phyloP scores from a whole-genome alignment of 176 grass and related monocot genomes.

The Hyparrhenia diplandra region DNA sequence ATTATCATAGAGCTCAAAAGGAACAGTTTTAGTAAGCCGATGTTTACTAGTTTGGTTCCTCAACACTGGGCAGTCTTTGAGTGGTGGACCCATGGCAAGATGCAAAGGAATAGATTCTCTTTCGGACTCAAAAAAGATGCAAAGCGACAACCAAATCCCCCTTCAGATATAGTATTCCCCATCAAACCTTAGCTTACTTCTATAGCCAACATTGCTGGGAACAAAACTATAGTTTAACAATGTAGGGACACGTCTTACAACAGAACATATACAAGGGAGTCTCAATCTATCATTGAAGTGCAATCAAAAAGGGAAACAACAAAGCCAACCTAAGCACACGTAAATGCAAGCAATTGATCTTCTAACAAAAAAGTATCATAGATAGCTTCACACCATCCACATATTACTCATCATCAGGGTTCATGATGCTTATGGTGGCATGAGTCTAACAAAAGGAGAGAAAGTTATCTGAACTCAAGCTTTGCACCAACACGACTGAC shows the following conservation, averaged over 20 bases:
- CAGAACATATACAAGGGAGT: not conserved
- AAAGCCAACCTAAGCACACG: not conserved
- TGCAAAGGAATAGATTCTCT: not conserved
- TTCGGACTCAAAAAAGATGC: not conserved
- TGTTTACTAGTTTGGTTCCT: not conserved
- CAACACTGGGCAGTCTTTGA: not conserved
- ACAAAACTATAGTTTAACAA: slow-evolving; percentile 1
- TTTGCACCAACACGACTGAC: too few species aligned
- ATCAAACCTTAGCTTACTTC: not conserved
- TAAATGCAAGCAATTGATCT: not conserved
- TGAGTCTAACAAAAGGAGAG: not conserved
- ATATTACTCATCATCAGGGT: not conserved
- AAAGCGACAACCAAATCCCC: not conserved
- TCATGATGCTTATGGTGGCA: not conserved
- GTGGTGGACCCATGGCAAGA: not conserved
- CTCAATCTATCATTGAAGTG: not conserved
- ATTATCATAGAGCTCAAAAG: not conserved
- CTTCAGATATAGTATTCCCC: not conserved
- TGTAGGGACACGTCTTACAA: not conserved
- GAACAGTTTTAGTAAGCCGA: not conserved
- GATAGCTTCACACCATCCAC: not conserved
- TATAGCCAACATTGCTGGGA: not conserved
- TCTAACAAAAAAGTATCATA: not conserved
- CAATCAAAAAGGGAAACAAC: not conserved
- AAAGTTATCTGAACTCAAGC: not conserved